These are phyloP conservation scores for Ammopiptanthus mongolicus DNA, from an alignment of 306 rosid genomes.

Conservation along the genomic window DNA sequence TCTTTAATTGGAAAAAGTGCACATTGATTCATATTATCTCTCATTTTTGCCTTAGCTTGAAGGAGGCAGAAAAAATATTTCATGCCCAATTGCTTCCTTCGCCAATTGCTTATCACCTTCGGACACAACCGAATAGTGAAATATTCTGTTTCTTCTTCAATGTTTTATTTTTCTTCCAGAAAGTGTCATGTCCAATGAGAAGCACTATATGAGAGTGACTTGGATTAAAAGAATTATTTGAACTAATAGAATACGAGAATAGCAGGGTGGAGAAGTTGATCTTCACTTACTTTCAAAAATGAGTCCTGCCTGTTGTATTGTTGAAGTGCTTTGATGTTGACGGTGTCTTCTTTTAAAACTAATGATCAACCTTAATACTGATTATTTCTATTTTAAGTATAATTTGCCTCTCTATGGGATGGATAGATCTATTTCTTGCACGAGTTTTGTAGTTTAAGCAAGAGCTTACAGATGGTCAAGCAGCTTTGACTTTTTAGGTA, in stretches of 20 bases:
- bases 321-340: too few species aligned
- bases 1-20: not conserved
- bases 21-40: not conserved
- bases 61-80: not conserved
- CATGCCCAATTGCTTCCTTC: too few species aligned
- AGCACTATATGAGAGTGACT: not conserved
- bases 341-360: not conserved
- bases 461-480: slow-evolving; percentile 89
- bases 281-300: not conserved
- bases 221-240: slow-evolving; percentile 3
- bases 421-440: slow-evolving; percentile 75
- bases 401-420: not conserved
- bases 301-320: not conserved
- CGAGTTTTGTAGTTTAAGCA: slow-evolving; percentile 84
- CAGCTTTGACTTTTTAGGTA: slow-evolving; percentile 86
- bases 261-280: not conserved
- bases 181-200: not conserved
- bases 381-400: not conserved
- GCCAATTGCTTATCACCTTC: not conserved
- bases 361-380: not conserved
- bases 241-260: not conserved
- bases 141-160: not conserved
- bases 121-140: not conserved
- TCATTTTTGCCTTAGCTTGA: not conserved
- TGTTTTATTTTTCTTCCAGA: not conserved